phyloP scores from a whole-genome alignment of 805 yeast genomes.

The Spathaspora passalidarum region DNA sequence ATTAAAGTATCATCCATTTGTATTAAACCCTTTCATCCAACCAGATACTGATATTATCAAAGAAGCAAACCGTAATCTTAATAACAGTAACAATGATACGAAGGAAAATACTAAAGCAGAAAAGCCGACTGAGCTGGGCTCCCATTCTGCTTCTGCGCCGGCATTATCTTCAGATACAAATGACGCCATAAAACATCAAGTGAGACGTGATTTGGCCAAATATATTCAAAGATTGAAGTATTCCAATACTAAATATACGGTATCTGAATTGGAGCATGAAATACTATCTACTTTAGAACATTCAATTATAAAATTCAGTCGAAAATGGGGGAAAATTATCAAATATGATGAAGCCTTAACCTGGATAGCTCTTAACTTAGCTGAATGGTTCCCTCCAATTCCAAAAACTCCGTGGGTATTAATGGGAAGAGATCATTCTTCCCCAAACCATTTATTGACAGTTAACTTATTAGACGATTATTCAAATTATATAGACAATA shows the following conservation, averaged over 20 bases:
- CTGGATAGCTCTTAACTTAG: slow-evolving; percentile 85
- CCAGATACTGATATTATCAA: slow-evolving; percentile 45
- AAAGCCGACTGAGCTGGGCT: not conserved
- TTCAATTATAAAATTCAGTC: slow-evolving; percentile 61
- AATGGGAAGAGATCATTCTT: slow-evolving; percentile 48
- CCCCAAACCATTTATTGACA: slow-evolving; percentile 21
- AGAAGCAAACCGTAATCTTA: not conserved
- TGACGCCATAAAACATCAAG: slow-evolving; percentile 29
- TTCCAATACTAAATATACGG: slow-evolving; percentile 16
- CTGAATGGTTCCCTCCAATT: slow-evolving; percentile 83
- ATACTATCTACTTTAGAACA: slow-evolving; percentile 55
- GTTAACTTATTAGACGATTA: slow-evolving; percentile 37
- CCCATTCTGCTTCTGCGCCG: not conserved
- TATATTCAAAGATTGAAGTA: slow-evolving; percentile 50
- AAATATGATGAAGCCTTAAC: slow-evolving; percentile 79
- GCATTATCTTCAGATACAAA: slow-evolving; percentile 7
- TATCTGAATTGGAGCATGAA: slow-evolving; percentile 46
- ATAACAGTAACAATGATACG: not conserved
- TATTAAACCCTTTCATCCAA: slow-evolving; percentile 66
- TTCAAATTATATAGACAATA: slow-evolving; percentile 33
- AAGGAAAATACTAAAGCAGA: not conserved
- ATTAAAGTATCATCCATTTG: slow-evolving; percentile 81
- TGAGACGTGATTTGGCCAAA: slow-evolving; percentile 57
- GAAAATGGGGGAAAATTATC: slow-evolving; percentile 75
- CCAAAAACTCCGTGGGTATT: slow-evolving; percentile 51